Evolutionary conservation across 2,329 filamentous ascomycete genomes (phyloP).

Genomic region (Ascochyta clinopodiicola): DNA sequence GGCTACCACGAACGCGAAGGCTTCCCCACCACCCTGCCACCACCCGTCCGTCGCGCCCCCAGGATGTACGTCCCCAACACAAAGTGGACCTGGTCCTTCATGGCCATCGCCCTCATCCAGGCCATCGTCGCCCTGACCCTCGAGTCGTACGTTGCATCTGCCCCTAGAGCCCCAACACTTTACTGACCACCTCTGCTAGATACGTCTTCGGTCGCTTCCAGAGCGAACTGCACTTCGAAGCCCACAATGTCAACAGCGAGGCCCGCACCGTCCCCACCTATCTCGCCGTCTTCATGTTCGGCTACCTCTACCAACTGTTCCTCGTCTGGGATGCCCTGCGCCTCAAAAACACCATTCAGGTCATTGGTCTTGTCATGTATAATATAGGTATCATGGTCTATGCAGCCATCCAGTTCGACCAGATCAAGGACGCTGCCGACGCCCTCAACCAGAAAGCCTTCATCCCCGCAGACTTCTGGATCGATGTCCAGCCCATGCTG

Average conservation of each 20-base stretch:
- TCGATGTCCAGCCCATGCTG: constrained; percentile 73
- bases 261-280: constrained; percentile 86
- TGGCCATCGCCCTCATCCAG: constrained; percentile 75
- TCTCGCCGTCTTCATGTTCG: constrained; percentile 95
- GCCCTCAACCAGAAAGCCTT: constrained; percentile 56
- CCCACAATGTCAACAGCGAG: constrained; percentile 49
- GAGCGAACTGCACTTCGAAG: constrained; percentile 56
- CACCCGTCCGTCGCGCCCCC: constrained; percentile 39
- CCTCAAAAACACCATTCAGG: constrained; percentile 96
- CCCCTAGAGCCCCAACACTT: neutral
- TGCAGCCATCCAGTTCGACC: constrained; percentile 88
- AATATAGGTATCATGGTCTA: constrained; percentile 93
- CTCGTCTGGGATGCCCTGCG: constrained; percentile 93
- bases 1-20: constrained; percentile 54
- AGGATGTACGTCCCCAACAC: constrained; percentile 79
- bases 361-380: constrained; percentile 92
- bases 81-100: constrained; percentile 87
- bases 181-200: constrained; percentile 53
- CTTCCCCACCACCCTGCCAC: constrained; percentile 52
- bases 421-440: constrained; percentile 77
- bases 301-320: constrained; percentile 88
- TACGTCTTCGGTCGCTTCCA: constrained; percentile 93
- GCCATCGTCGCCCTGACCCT: constrained; percentile 80
- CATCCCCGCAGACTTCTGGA: constrained; percentile 68
- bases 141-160: constrained; percentile 72